Percentiles rank a stretch among this genome's conserved stretches.
These are phyloP conservation scores for Cordyceps farinosa DNA, from an alignment of 2,329 filamentous ascomycete genomes.

Conservation along the genomic window DNA sequence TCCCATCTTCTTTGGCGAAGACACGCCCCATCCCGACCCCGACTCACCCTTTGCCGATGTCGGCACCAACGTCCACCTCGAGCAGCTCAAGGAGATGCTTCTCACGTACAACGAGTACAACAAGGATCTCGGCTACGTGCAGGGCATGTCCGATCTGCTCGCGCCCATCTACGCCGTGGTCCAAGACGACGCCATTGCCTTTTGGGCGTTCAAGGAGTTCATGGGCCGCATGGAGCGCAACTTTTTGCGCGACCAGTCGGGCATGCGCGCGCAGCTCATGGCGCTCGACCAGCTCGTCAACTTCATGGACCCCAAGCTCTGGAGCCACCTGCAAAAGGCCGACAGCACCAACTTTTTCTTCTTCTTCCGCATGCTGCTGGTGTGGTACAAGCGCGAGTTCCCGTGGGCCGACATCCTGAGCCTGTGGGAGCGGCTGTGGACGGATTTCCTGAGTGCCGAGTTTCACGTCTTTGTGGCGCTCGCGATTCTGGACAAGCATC, in stretches of 20 bases:
- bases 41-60: slow-evolving; percentile 89
- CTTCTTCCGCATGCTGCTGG: slow-evolving; percentile 97
- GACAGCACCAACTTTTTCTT: slow-evolving; percentile 99
- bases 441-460: slow-evolving; percentile 80
- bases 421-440: slow-evolving; percentile 93
- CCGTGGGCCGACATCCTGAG: slow-evolving; percentile 81
- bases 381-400: slow-evolving; percentile 99
- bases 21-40: slow-evolving; percentile 93
- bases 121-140: slow-evolving; percentile 89
- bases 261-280: slow-evolving; percentile 88
- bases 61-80: slow-evolving; percentile 94
- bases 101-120: slow-evolving; percentile 99
- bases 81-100: slow-evolving; percentile 99
- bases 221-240: slow-evolving; percentile 99
- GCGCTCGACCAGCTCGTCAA: slow-evolving; percentile 93
- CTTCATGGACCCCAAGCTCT: slow-evolving; percentile 93
- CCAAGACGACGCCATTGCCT: slow-evolving; percentile 94
- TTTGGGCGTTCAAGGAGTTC: slow-evolving; percentile 93
- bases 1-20: slow-evolving; percentile 92
- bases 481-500: slow-evolving; percentile 90
- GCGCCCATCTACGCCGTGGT: slow-evolving; percentile 95
- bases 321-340: slow-evolving; percentile 80
- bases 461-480: slow-evolving; percentile 95
- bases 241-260: slow-evolving; percentile 90
- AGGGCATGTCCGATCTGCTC: slow-evolving; percentile 96